Evolutionary conservation across 768 basidiomycete genomes (phyloP).

Genomic region (Cystofilobasidium ferigula): DNA sequence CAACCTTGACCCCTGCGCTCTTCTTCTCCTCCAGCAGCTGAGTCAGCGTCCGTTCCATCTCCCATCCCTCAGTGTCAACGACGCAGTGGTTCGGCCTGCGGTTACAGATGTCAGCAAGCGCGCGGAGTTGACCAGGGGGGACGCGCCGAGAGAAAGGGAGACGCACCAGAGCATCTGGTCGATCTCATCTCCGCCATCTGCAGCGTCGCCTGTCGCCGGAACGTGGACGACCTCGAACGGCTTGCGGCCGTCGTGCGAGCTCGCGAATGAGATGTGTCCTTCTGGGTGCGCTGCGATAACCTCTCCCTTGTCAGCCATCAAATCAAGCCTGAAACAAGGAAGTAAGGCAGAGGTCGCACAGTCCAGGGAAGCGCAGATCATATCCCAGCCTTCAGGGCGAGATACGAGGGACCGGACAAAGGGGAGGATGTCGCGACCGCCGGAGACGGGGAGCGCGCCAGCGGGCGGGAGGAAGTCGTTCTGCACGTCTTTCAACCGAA

Average conservation of each 20-base stretch:
- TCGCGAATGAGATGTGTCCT: slow-evolving; percentile 61
- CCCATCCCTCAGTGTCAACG: slow-evolving; percentile 47
- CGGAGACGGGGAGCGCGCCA: slow-evolving; percentile 61
- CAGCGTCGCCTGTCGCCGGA: slow-evolving; percentile 29
- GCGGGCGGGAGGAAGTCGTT: slow-evolving; percentile 61
- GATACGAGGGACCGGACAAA: slow-evolving; percentile 51
- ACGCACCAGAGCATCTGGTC: slow-evolving; percentile 22
- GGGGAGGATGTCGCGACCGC: slow-evolving; percentile 51
- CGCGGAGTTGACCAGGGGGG: background rate
- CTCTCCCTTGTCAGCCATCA: background rate
- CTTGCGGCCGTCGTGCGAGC: slow-evolving; percentile 39
- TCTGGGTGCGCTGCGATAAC: slow-evolving; percentile 37
- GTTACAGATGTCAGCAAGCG: background rate
- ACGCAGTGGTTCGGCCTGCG: slow-evolving; percentile 34
- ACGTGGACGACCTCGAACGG: slow-evolving; percentile 42
- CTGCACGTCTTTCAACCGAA: slow-evolving; percentile 50
- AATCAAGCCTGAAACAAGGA: background rate
- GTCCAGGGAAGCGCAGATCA: slow-evolving; percentile 42
- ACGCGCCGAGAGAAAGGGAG: background rate
- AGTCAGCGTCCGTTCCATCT: slow-evolving; percentile 50
- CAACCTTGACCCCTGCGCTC: slow-evolving; percentile 24
- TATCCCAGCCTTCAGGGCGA: slow-evolving; percentile 32
- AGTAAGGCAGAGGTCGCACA: slow-evolving; percentile 24
- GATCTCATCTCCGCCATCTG: background rate
- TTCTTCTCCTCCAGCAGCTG: slow-evolving; percentile 43